Evolutionary conservation across 345 rosid species (phyloP).

Genomic region (Aquilaria malaccensis): DNA sequence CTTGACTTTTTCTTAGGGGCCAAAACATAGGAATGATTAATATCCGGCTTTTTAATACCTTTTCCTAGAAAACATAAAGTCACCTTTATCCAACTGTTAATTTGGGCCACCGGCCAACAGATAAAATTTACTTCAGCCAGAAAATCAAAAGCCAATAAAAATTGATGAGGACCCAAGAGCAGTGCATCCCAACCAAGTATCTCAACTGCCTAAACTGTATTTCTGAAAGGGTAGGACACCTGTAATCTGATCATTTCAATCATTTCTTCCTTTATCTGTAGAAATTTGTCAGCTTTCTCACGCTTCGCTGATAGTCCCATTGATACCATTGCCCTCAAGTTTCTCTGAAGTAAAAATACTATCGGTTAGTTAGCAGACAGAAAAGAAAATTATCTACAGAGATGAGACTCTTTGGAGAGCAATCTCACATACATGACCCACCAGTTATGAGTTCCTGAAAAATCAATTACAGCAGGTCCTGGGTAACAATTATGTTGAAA

Average conservation of each 20-base stretch:
- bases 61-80: too few species aligned
- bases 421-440: background rate
- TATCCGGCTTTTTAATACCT: too few species aligned
- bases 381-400: background rate
- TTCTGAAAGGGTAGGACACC: conserved; percentile 16
- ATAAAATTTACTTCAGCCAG: background rate
- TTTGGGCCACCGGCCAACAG: too few species aligned
- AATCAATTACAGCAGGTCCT: too few species aligned
- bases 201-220: conserved; percentile 8
- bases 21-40: too few species aligned
- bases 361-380: background rate
- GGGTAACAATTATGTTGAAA: too few species aligned
- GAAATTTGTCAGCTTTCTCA: conserved; percentile 36
- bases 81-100: too few species aligned
- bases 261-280: conserved; percentile 24
- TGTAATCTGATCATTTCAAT: conserved; percentile 27
- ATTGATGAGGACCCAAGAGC: background rate
- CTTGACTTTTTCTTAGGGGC: too few species aligned
- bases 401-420: conserved; percentile 4
- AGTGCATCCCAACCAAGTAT: background rate
- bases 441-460: background rate
- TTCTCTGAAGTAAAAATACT: conserved; percentile 24
- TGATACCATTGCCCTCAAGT: conserved; percentile 31
- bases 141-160: background rate
- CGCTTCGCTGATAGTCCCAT: conserved; percentile 27